Percentiles rank a stretch among this genome's conserved stretches.
phyloP scores from a whole-genome alignment of 768 basidiomycete genomes.

The Leccinum uliginosum region DNA sequence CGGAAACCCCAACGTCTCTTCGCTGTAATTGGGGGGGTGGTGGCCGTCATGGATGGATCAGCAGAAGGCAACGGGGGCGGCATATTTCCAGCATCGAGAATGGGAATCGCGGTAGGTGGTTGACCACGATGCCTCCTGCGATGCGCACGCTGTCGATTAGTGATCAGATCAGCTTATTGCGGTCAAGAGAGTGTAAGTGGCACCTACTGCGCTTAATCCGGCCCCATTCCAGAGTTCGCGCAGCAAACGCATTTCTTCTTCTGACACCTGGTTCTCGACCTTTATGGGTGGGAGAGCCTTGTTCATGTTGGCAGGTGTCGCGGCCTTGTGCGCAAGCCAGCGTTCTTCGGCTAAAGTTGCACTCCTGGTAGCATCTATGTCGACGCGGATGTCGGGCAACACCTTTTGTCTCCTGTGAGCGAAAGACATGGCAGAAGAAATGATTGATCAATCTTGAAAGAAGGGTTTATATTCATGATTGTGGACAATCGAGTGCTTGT shows the following conservation, averaged over 20 bases:
- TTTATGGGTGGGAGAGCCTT: slow-evolving; percentile 15
- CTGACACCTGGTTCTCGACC: slow-evolving; percentile 16
- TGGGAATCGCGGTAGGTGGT: slow-evolving; percentile 3
- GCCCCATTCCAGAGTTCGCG: slow-evolving; percentile 27
- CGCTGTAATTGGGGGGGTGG: neutral
- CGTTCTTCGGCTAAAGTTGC: neutral
- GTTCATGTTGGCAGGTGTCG: neutral
- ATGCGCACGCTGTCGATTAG: slow-evolving; percentile 19
- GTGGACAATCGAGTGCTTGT: slow-evolving; percentile 1
- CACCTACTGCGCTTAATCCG: slow-evolving; percentile 19
- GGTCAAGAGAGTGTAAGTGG: neutral
- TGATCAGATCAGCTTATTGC: slow-evolving; percentile 6
- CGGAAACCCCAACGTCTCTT: slow-evolving; percentile 16
- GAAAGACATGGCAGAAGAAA: slow-evolving; percentile 9
- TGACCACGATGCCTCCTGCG: slow-evolving; percentile 16
- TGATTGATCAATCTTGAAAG: neutral
- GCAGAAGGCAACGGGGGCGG: neutral
- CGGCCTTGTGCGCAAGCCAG: neutral
- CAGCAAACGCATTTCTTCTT: slow-evolving; percentile 15
- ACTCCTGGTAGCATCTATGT: neutral
- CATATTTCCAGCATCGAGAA: slow-evolving; percentile 6
- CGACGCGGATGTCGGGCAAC: slow-evolving; percentile 20
- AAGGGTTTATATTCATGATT: slow-evolving; percentile 6
- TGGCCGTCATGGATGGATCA: neutral
- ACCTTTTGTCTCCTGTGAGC: slow-evolving; percentile 12